Evolutionary conservation across 2,329 filamentous ascomycete species (phyloP), one percentile per base, ranked within the genome.

Genomic region (Cladosporium sp.): DNA sequence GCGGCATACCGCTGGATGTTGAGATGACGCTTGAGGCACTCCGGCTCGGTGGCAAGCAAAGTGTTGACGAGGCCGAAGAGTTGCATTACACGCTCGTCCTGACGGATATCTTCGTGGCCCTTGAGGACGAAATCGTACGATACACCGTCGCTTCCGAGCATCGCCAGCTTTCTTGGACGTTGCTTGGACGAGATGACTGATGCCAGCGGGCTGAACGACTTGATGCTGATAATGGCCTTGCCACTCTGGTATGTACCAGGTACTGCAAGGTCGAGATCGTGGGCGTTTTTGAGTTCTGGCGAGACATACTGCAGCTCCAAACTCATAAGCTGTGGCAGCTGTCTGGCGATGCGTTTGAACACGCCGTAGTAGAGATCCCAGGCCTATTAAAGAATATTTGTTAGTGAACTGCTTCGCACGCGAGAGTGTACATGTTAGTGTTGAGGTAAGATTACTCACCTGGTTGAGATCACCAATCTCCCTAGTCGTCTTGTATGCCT

Each of bases 301-400:
- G 93, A 99, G 67, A 96, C 96, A 73, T 99, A 99, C 63, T 95
- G 91, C 66, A 99, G 80, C 75, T 99, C 95, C 42, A 99, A 82
- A 56, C 88, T 90, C 66, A 92, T 96, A 64, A 99, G 84, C 68
- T 97, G 94, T 3, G 92, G 92, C 50, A 99, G 78, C 74, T 99
- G 95, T 62, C 93, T 85, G 50, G 89, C 89, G 71, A 99, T 97
- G 71, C 95, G 90, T 61, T 92, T 87, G 85, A 99, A 99, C 0
- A 97, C 94, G 65, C 96, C 92, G 75, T 99, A 99, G 76, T 99
- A 99, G 14, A 99, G 84, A 75, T 99, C 95, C 94, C 94, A 99
- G 6, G 94, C 94, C 74, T 58, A 17, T 34, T 9, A 34, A 34
- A 12, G 11, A 38, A 37, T 28, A 6, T 34, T 34, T 36, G 55